Evolutionary conservation across 352 stramenopile genomes (phyloP), one percentile per base, ranked within the genome.

Genomic region (Phytophthora boehmeriae): DNA sequence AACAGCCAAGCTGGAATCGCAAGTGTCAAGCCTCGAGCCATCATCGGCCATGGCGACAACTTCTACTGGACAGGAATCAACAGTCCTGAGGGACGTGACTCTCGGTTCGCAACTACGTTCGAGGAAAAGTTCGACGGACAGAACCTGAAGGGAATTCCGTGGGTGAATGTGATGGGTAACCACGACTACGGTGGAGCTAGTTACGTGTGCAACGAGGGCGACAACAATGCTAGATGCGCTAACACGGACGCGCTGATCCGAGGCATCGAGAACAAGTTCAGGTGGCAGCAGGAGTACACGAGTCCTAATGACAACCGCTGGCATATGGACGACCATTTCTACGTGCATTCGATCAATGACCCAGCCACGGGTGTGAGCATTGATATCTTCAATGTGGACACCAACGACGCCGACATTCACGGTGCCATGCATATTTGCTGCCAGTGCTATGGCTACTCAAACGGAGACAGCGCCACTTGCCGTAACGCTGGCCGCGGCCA

Each of bases 161-260:
- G 80, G 68, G 62, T 89, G 30, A 89, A 85, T 48, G 76, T 87
- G 23, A 58, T 88, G 47, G 80, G 80, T 11, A 89, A 89, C 64
- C 80, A 90, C 77, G 80, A 90, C 59, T 88, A 89, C 59, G 79
- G 80, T 45, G 80, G 80, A n/a, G n/a, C n/a, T n/a, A n/a, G n/a
- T n/a, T n/a, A n/a, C n/a, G n/a, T n/a, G n/a, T n/a, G n/a, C n/a
- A n/a, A n/a, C n/a, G n/a, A n/a, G n/a, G n/a, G n/a, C n/a, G n/a
- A n/a, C n/a, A n/a, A n/a, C n/a, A n/a, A n/a, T n/a, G n/a, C n/a
- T n/a, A n/a, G n/a, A n/a, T n/a, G n/a, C n/a, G n/a, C n/a, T n/a
- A n/a, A n/a, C n/a, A n/a, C n/a, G n/a, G n/a, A n/a, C n/a, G n/a
- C n/a, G n/a, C n/a, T n/a, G n/a, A n/a, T n/a, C n/a, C n/a, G n/a